phyloP scores from a whole-genome alignment of 345 rosid species.

The Geranium brycei region DNA sequence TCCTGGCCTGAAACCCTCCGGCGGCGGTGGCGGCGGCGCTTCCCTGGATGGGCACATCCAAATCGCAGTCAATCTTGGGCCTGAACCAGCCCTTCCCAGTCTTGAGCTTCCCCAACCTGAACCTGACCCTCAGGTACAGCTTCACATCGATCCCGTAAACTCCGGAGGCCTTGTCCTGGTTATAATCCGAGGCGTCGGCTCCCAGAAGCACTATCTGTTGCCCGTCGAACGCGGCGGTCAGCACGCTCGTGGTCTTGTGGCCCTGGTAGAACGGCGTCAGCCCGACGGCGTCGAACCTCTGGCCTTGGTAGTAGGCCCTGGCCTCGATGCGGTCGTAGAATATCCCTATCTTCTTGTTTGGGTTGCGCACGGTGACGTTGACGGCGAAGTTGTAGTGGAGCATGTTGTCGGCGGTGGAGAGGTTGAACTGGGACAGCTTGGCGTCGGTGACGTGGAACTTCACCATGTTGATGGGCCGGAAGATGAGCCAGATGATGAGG shows the following conservation, averaged over 20 bases:
- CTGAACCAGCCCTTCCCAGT: slow-evolving; percentile 6
- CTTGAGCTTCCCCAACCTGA: slow-evolving; percentile 18
- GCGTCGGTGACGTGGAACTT: slow-evolving; percentile 31
- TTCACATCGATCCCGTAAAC: slow-evolving; percentile 15
- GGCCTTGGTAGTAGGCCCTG: slow-evolving; percentile 10
- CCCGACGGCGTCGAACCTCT: slow-evolving; percentile 3
- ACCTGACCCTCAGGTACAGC: slow-evolving; percentile 19
- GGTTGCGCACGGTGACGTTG: slow-evolving; percentile 26
- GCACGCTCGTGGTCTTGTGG: slow-evolving; percentile 16
- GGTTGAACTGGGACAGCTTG: slow-evolving; percentile 22
- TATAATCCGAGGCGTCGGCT: slow-evolving; percentile 3
- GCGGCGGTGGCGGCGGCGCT: slow-evolving; percentile 1
- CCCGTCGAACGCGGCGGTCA: slow-evolving; percentile 8
- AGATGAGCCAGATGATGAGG: slow-evolving; percentile 30
- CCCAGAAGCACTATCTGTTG: slow-evolving; percentile 9
- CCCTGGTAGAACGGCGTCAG: slow-evolving; percentile 18
- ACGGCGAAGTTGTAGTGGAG: slow-evolving; percentile 20
- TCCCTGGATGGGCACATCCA: slow-evolving; percentile 13
- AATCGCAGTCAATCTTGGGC: slow-evolving; percentile 18
- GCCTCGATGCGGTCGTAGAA: slow-evolving; percentile 28
- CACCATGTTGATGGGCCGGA: slow-evolving; percentile 27
- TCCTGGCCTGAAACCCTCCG: slow-evolving; percentile 7
- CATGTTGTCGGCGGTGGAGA: slow-evolving; percentile 12
- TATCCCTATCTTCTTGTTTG: slow-evolving; percentile 29
- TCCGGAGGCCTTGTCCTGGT: slow-evolving; percentile 11